Evolutionary conservation across 306 rosid species (phyloP).

Genomic region (Quillaja saponaria): DNA sequence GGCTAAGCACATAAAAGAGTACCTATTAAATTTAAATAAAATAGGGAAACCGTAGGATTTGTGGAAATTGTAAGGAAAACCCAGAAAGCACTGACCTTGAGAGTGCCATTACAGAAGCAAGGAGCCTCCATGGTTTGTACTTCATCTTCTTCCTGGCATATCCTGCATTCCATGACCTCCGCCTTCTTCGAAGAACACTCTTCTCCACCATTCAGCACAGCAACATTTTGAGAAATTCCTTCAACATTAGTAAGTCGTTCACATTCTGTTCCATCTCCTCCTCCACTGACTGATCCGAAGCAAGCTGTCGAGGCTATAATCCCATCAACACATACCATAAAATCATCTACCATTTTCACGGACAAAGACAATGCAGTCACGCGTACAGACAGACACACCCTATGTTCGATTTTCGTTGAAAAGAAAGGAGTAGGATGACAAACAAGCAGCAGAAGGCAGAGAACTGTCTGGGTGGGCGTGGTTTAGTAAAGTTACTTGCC

Average conservation of each 20-base stretch:
- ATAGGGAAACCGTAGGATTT: no score
- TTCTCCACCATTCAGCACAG: not conserved
- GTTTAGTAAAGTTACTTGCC: not conserved
- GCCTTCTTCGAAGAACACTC: not conserved
- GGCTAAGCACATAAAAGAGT: no score
- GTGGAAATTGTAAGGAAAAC: no score
- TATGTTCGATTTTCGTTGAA: no score
- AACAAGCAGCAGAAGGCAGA: not conserved
- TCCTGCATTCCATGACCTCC: slow-evolving; percentile 26
- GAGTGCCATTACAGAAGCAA: slow-evolving; percentile 31
- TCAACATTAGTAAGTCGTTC: not conserved
- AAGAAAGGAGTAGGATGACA: not conserved
- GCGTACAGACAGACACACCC: no score
- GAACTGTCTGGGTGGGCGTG: no score
- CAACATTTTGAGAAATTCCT: not conserved
- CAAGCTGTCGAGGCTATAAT: not conserved
- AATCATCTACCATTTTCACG: not conserved
- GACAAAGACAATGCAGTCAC: no score
- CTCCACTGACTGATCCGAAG: not conserved
- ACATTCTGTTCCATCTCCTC: not conserved
- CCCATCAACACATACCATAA: not conserved
- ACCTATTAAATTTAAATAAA: no score
- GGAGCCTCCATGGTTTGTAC: slow-evolving; percentile 21
- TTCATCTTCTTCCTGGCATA: slow-evolving; percentile 24
- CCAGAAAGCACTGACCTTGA: slow-evolving; percentile 22